These are phyloP conservation scores for Mariannaea elegans DNA, from an alignment of 2,329 filamentous ascomycete species.

Conservation along the genomic window DNA sequence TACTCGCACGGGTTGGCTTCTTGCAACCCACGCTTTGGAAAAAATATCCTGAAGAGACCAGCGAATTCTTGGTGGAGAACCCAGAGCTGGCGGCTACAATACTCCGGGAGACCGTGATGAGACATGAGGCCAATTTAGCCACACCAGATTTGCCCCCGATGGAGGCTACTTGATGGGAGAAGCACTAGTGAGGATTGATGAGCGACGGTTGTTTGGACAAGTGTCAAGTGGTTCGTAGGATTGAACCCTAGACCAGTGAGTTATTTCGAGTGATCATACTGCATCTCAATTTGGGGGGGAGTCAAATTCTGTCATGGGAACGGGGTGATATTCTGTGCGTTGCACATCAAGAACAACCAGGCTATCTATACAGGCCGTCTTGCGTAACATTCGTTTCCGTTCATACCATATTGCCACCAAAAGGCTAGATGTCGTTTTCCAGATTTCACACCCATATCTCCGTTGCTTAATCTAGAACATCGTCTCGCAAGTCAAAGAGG, in stretches of 20 bases:
- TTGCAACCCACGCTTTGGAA: conserved; percentile 57
- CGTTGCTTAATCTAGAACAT: conserved; percentile 61
- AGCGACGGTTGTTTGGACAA: background rate
- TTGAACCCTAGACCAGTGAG: background rate
- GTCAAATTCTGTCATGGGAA: background rate
- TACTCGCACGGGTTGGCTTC: conserved; percentile 59
- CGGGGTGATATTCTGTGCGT: background rate
- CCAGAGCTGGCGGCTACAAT: conserved; percentile 58
- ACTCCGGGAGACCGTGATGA: conserved; percentile 55
- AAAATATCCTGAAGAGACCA: conserved; percentile 50
- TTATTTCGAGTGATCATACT: background rate
- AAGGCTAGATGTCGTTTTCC: background rate
- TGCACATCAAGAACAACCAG: background rate
- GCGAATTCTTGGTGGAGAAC: conserved; percentile 53
- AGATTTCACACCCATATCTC: background rate
- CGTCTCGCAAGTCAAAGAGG: conserved; percentile 80
- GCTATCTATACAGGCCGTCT: conserved; percentile 6
- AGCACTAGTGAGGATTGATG: conserved; percentile 7
- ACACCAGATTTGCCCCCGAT: conserved; percentile 54
- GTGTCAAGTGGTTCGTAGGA: background rate
- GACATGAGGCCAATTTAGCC: conserved; percentile 51
- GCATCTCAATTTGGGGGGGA: background rate
- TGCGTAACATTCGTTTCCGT: conserved; percentile 6
- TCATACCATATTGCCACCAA: background rate
- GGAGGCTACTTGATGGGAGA: conserved; percentile 42